These are phyloP conservation scores for Lachnellula hyalina DNA, from an alignment of 2,329 filamentous ascomycete genomes.

Conservation along the genomic window DNA sequence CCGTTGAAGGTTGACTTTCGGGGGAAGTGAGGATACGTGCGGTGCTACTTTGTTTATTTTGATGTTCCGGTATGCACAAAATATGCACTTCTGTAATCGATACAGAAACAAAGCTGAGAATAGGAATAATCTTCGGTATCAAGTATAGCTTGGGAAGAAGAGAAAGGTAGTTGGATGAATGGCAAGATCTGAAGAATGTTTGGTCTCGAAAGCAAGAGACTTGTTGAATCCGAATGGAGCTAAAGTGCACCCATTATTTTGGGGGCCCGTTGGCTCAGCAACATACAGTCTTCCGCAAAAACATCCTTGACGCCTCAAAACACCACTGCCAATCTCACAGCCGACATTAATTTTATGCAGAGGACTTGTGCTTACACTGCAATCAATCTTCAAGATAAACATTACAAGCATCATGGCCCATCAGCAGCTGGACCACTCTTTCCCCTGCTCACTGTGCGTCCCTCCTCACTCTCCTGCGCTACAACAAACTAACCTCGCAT, in stretches of 20 bases:
- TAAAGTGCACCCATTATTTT: neutral
- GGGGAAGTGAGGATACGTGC: constrained; percentile 7
- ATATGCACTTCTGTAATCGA: constrained; percentile 14
- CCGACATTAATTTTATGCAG: constrained; percentile 18
- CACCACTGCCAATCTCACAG: constrained; percentile 2
- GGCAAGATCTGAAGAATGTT: constrained; percentile 4
- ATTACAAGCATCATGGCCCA: constrained; percentile 14
- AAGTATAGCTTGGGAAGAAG: constrained; percentile 7
- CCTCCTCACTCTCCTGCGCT: constrained; percentile 22
- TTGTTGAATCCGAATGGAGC: neutral
- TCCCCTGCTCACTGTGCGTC: constrained; percentile 60
- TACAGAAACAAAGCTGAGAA: neutral
- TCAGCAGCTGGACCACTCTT: constrained; percentile 38
- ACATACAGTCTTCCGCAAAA: neutral
- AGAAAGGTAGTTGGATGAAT: constrained; percentile 5
- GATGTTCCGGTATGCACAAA: constrained; percentile 18
- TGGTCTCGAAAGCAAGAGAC: neutral
- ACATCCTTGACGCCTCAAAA: neutral
- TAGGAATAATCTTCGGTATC: constrained; percentile 18
- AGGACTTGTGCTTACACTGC: too few relatives aligned
- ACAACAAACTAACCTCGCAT: constrained; percentile 5
- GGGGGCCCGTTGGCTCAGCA: neutral
- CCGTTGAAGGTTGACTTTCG: neutral
- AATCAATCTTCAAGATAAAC: neutral
- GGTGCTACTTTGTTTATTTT: constrained; percentile 13